Percentiles rank a stretch among this genome's conserved stretches.
phyloP scores from a whole-genome alignment of 106 monocot genomes.

The Apostasia ramifera region DNA sequence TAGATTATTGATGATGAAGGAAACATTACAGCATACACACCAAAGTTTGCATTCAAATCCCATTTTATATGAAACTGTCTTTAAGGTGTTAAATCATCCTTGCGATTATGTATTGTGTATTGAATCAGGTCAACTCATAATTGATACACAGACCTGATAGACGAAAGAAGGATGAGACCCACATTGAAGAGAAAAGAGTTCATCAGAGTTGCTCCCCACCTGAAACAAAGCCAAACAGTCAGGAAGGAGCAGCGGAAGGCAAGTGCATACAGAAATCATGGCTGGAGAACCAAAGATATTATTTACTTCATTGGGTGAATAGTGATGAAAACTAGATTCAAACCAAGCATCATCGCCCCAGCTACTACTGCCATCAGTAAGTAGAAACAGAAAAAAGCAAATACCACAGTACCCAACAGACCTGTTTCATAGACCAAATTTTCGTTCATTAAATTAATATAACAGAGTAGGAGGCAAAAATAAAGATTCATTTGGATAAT shows the following conservation, averaged over 20 bases:
- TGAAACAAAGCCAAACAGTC: constrained; percentile 17
- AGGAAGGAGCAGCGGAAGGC: background rate
- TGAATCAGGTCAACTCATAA: no score
- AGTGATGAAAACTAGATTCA: constrained; percentile 87
- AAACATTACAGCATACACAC: no score
- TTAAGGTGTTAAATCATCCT: no score
- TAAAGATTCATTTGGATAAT: background rate
- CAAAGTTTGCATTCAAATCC: no score
- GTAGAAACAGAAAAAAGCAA: constrained; percentile 98
- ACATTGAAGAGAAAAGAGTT: constrained; percentile 99
- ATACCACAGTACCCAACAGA: constrained; percentile 88
- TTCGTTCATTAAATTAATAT: background rate
- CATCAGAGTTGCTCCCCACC: constrained; percentile 99
- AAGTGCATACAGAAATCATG: background rate
- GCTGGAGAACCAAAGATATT: no score
- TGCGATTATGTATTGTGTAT: no score
- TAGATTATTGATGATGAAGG: no score
- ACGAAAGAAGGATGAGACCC: constrained; percentile 88
- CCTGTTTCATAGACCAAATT: constrained; percentile 33
- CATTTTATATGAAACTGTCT: no score
- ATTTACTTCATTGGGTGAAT: constrained; percentile 99
- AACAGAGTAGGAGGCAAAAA: background rate
- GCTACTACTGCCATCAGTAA: constrained; percentile 93
- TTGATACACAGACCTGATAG: constrained; percentile 63
- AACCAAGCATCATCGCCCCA: constrained; percentile 95